Evolutionary conservation across 768 basidiomycete species (phyloP).

Genomic region (Tubosaeta brunneosetosa): DNA sequence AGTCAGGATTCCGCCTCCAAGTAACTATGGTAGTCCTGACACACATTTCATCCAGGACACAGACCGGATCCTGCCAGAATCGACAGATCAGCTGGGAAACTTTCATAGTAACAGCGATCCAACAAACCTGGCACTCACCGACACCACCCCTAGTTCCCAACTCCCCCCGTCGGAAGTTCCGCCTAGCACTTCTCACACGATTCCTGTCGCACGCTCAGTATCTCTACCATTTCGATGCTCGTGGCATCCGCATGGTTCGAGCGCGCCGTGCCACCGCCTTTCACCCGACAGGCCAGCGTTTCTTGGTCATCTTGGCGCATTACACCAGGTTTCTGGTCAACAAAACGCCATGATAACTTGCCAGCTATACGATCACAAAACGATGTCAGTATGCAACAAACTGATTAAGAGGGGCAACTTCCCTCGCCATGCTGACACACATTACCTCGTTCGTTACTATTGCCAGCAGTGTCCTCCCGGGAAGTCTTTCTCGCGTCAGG

Average conservation of each 20-base stretch:
- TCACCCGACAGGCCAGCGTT: conserved; percentile 3
- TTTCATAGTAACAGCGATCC: not conserved
- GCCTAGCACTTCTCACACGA: not conserved
- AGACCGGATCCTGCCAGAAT: not conserved
- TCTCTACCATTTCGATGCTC: conserved; percentile 5
- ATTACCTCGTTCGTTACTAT: conserved; percentile 12
- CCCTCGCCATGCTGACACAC: conserved; percentile 16
- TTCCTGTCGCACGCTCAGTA: not conserved
- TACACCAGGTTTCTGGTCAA: conserved; percentile 13
- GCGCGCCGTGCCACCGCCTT: not conserved
- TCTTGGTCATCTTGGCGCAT: conserved; percentile 13
- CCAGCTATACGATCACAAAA: conserved; percentile 5
- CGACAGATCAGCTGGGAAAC: not conserved
- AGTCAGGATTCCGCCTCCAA: not conserved
- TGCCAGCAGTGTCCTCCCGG: conserved; percentile 11
- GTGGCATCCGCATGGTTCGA: conserved; percentile 7
- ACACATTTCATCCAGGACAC: not conserved
- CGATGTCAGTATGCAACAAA: not conserved
- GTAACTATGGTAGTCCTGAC: not conserved
- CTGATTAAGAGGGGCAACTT: conserved; percentile 9
- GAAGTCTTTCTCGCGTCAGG: conserved; percentile 20
- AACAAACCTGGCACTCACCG: not conserved
- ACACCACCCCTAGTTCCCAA: not conserved
- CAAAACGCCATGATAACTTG: not conserved
- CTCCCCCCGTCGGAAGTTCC: not conserved